Evolutionary conservation across 2,329 filamentous ascomycete species (phyloP).

Genomic region (Fusarium sp.): DNA sequence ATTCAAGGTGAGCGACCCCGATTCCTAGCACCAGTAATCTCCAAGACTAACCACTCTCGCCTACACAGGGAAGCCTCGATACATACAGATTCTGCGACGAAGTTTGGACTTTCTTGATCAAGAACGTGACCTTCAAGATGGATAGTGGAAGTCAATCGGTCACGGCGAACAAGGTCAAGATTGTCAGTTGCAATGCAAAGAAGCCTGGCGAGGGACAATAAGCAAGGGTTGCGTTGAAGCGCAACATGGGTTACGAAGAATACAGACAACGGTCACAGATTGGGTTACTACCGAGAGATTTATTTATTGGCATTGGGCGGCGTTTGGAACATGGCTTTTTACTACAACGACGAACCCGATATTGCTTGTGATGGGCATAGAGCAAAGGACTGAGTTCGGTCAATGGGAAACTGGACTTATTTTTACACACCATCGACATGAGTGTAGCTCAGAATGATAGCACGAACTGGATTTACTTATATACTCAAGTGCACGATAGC

Average conservation of each 20-base stretch:
- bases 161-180: constrained; percentile 93
- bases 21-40: background rate
- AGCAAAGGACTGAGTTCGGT: constrained; percentile 7
- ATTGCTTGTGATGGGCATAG: constrained; percentile 13
- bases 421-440: constrained; percentile 1
- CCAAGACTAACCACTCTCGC: constrained; percentile 8
- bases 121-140: constrained; percentile 99
- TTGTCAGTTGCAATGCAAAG: constrained; percentile 97
- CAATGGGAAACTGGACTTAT: constrained; percentile 2
- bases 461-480: constrained; percentile 2
- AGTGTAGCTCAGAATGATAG: constrained; percentile 22
- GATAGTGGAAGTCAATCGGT: constrained; percentile 81
- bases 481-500: background rate
- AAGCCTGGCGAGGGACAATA: constrained; percentile 60
- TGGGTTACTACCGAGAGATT: constrained; percentile 36
- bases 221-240: background rate
- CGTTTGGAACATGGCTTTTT: constrained; percentile 36
- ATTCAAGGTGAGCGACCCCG: constrained; percentile 82
- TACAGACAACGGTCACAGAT: constrained; percentile 27
- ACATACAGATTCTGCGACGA: constrained; percentile 99
- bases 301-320: constrained; percentile 47
- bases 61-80: constrained; percentile 87
- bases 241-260: constrained; percentile 2
- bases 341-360: constrained; percentile 10
- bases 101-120: constrained; percentile 99